Conservation (phyloP, 169 alveolate species). For the Eimeria zaria region DNA sequence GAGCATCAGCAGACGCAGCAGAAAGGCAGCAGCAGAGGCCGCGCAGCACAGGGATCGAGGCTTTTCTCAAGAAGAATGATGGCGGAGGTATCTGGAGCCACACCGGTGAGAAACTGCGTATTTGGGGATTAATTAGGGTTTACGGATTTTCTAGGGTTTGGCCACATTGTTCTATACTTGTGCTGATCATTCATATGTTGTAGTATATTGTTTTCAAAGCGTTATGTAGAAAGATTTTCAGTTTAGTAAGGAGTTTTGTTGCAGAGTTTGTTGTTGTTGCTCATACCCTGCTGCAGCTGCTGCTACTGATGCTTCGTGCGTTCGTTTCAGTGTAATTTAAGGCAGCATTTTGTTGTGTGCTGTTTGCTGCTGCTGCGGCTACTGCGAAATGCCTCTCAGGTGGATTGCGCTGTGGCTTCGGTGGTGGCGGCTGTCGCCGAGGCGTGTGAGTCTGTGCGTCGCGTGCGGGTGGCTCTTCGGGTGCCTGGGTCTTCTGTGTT, state of each 20-base stretch:
- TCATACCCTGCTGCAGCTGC: background rate
- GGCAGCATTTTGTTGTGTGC: background rate
- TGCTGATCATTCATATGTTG: too few relatives aligned
- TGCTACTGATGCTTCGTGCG: background rate
- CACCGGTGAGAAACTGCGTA: background rate
- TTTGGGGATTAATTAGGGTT: background rate
- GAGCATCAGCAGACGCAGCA: conserved; percentile 57
- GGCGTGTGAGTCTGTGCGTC: conserved; percentile 15
- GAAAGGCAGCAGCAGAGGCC: conserved; percentile 62
- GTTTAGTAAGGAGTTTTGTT: background rate
- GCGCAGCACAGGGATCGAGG: conserved; percentile 26
- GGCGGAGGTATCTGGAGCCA: conserved; percentile 66
- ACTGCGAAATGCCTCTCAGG: background rate
- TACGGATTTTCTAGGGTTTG: too few relatives aligned
- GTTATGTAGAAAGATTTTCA: too few relatives aligned
- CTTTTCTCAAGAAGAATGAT: conserved; percentile 61
- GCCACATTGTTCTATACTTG: too few relatives aligned
- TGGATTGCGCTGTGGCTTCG: conserved; percentile 60
- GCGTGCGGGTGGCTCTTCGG: conserved; percentile 57
- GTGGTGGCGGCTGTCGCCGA: conserved; percentile 57
- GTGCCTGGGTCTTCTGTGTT: conserved; percentile 21
- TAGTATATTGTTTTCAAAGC: too few relatives aligned
- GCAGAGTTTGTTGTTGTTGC: background rate
- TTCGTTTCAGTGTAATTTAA: background rate
- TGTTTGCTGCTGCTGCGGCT: background rate